Evolutionary conservation across 225 moss, liverwort and hornwort genomes (phyloP).

Genomic region (Lunularia cruciata): DNA sequence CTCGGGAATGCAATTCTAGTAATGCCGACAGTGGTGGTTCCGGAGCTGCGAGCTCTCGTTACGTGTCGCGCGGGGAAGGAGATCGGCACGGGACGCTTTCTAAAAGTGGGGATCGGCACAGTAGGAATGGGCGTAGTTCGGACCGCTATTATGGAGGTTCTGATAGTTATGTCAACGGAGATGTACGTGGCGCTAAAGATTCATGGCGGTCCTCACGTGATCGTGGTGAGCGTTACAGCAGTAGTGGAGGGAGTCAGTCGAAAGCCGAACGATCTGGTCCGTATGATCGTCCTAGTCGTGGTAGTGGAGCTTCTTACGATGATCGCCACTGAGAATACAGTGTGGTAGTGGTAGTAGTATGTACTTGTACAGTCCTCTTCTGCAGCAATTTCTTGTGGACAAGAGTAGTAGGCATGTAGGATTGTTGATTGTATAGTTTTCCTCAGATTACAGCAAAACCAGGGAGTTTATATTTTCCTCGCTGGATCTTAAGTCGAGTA

Average conservation of each 20-base stretch:
- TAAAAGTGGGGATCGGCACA: conserved; percentile 59
- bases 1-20: conserved; percentile 67
- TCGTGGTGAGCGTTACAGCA: conserved; percentile 62
- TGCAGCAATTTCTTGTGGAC: no score
- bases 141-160: conserved; percentile 65
- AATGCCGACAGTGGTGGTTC: conserved; percentile 42
- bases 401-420: no score
- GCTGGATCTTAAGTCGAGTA: no score
- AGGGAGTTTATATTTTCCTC: no score
- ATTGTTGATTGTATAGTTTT: no score
- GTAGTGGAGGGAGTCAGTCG: conserved; percentile 57
- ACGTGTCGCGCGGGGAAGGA: conserved; percentile 41
- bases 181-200: conserved; percentile 18
- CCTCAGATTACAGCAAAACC: no score
- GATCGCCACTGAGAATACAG: conserved; percentile 51
- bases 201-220: conserved; percentile 39
- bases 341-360: not conserved
- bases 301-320: conserved; percentile 54
- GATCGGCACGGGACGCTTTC: conserved; percentile 55
- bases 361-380: not conserved
- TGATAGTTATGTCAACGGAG: conserved; percentile 56
- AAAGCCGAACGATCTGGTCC: conserved; percentile 67
- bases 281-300: conserved; percentile 71
- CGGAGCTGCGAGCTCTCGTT: conserved; percentile 2
- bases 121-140: conserved; percentile 40